These are phyloP conservation scores for Trypanosoma lewisi DNA, from an alignment of 208 protist species.

Conservation along the genomic window DNA sequence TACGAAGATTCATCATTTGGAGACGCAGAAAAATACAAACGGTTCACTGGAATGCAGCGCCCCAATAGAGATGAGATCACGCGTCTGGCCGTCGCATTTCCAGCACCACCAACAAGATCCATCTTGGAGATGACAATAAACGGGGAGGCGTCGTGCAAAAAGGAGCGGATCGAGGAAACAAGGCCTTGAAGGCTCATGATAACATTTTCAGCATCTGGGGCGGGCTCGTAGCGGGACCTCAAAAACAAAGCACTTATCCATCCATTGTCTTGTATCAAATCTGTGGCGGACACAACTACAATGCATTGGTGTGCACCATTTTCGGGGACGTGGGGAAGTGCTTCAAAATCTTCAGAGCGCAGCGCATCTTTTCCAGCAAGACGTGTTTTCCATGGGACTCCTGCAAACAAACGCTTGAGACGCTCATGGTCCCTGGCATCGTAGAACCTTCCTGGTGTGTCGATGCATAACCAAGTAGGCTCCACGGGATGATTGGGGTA, in stretches of 20 bases:
- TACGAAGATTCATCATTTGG: conserved; percentile 39
- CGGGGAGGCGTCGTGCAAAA: conserved; percentile 55
- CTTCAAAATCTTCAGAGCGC: conserved; percentile 32
- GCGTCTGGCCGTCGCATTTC: conserved; percentile 32
- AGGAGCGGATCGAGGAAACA: conserved; percentile 37
- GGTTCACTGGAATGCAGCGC: conserved; percentile 71
- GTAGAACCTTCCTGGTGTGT: conserved; percentile 78
- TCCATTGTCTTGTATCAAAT: conserved; percentile 68
- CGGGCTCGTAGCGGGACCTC: conserved; percentile 40
- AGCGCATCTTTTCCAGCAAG: conserved; percentile 42
- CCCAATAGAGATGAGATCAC: conserved; percentile 41
- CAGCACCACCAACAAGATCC: conserved; percentile 73
- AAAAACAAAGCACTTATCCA: conserved; percentile 58
- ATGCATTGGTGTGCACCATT: conserved; percentile 74
- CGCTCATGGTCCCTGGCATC: conserved; percentile 30
- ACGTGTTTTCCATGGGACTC: conserved; percentile 72
- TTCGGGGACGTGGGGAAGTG: conserved; percentile 37
- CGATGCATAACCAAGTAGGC: conserved; percentile 76
- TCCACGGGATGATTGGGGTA: conserved; percentile 62
- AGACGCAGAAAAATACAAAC: conserved; percentile 69
- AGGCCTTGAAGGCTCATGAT: conserved; percentile 54
- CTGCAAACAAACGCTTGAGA: conserved; percentile 50
- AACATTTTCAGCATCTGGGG: conserved; percentile 42
- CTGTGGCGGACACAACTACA: conserved; percentile 68
- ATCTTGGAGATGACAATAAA: conserved; percentile 83